These are phyloP conservation scores for Coemansia sp. DNA, from an alignment of 192 early-diverging fungal species.

Conservation along the genomic window DNA sequence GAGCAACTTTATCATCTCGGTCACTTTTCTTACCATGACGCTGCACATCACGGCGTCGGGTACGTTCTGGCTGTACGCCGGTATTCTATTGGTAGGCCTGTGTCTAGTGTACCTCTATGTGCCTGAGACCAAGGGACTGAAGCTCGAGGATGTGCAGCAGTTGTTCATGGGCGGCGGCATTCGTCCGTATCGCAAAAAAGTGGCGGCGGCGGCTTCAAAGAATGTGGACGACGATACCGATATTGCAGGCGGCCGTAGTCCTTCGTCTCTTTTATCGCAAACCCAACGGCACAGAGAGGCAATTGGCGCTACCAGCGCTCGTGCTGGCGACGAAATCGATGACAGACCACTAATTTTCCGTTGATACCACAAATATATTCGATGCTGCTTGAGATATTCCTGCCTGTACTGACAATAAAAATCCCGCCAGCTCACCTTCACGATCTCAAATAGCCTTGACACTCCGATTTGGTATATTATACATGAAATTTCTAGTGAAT, in stretches of 20 bases:
- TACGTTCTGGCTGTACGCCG: constrained; percentile 55
- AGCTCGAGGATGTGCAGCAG: constrained; percentile 50
- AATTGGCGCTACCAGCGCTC: neutral
- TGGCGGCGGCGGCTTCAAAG: neutral
- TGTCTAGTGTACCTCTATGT: constrained; percentile 40
- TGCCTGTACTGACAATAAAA: too few species aligned
- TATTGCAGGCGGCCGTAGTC: neutral
- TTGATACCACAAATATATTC: neutral
- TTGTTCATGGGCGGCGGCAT: constrained; percentile 26
- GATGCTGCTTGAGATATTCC: neutral
- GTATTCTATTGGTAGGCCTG: constrained; percentile 36
- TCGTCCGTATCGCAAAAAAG: constrained; percentile 13
- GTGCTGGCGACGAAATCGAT: constrained; percentile 5
- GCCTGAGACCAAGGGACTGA: constrained; percentile 52
- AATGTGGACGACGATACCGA: neutral
- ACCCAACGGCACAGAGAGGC: neutral
- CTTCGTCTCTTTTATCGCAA: neutral
- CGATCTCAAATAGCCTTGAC: too few species aligned
- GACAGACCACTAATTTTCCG: neutral
- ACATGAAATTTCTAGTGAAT: neutral
- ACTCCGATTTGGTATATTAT: neutral
- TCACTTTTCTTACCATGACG: constrained; percentile 52
- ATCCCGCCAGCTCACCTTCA: too few species aligned
- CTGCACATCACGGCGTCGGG: constrained; percentile 52
- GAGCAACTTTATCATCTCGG: constrained; percentile 48